Evolutionary conservation across 2,329 filamentous ascomycete genomes (phyloP).

Genomic region (Sclerotinia spermophila): DNA sequence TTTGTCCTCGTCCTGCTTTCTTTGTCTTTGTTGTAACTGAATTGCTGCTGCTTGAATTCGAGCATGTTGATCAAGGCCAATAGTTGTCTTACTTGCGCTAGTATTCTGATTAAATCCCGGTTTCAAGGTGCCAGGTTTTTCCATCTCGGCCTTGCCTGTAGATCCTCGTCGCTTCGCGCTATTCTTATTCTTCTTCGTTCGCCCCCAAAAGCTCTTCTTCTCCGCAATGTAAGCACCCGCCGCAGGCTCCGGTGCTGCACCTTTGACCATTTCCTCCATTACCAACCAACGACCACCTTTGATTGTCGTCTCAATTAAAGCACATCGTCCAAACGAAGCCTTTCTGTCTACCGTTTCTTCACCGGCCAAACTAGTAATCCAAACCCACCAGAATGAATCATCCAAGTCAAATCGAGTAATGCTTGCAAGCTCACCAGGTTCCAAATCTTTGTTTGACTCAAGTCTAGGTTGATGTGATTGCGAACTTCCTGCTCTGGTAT

Average conservation of each 20-base stretch:
- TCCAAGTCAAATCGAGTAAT: constrained; percentile 84
- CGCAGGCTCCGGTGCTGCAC: constrained; percentile 79
- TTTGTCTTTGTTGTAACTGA: constrained; percentile 70
- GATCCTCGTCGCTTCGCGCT: constrained; percentile 65
- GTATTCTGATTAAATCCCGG: constrained; percentile 42
- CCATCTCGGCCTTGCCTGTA: constrained; percentile 57
- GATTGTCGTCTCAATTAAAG: constrained; percentile 85
- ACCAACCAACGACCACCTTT: constrained; percentile 82
- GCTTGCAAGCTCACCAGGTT: constrained; percentile 91
- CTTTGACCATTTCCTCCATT: constrained; percentile 94
- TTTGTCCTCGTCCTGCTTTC: constrained; percentile 63
- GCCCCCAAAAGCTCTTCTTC: constrained; percentile 93
- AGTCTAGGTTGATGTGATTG: constrained; percentile 75
- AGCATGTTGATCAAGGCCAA: constrained; percentile 87
- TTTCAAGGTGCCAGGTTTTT: constrained; percentile 42
- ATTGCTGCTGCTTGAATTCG: constrained; percentile 89
- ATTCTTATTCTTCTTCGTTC: constrained; percentile 65
- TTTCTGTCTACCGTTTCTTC: constrained; percentile 86
- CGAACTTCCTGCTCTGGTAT: constrained; percentile 74
- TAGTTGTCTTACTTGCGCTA: constrained; percentile 69
- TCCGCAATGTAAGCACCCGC: constrained; percentile 88
- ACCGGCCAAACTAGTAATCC: constrained; percentile 92
- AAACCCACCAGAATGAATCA: constrained; percentile 99
- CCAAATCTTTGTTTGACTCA: constrained; percentile 65
- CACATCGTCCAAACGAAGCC: constrained; percentile 88